A percentile compares a stretch with the other conserved stretches of the same genome.
Conservation (phyloP, 257 asterid genomes). For the Plantago major region DNA sequence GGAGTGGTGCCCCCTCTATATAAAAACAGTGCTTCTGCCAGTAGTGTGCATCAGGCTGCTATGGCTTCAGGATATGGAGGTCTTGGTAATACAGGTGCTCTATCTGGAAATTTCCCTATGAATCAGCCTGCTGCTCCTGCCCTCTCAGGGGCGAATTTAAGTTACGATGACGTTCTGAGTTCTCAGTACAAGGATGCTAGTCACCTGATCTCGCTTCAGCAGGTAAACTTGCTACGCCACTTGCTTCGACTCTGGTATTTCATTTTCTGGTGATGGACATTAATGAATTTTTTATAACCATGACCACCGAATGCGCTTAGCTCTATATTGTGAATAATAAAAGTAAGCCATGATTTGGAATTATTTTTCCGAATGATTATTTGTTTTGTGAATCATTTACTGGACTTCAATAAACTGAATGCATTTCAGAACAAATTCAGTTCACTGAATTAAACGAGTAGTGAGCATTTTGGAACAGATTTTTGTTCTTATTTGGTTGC, state of each 20-base stretch:
- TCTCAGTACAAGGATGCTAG: conserved; percentile 71
- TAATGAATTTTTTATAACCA: background rate
- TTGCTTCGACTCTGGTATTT: background rate
- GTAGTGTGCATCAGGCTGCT: conserved; percentile 73
- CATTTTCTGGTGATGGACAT: background rate
- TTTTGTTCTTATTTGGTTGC: conserved; percentile 13
- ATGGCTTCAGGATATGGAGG: conserved; percentile 70
- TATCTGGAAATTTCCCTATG: conserved; percentile 69
- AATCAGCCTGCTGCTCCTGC: conserved; percentile 39
- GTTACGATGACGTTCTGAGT: conserved; percentile 61
- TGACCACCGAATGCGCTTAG: background rate
- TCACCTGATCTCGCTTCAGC: conserved; percentile 69
- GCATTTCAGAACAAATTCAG: no score
- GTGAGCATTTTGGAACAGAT: no score
- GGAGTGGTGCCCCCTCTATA: conserved; percentile 59
- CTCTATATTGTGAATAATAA: background rate
- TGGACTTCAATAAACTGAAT: no score
- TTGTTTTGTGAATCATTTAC: no score
- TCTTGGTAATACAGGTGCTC: conserved; percentile 37
- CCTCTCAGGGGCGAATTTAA: conserved; percentile 47
- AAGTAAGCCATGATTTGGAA: background rate
- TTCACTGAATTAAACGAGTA: no score
- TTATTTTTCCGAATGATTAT: background rate
- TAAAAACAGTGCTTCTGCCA: conserved; percentile 53
- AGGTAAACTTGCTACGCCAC: conserved; percentile 32